Base-by-base conservation (phyloP, 139 green algal species). In the Raphidocelis subcapitata region DNA sequence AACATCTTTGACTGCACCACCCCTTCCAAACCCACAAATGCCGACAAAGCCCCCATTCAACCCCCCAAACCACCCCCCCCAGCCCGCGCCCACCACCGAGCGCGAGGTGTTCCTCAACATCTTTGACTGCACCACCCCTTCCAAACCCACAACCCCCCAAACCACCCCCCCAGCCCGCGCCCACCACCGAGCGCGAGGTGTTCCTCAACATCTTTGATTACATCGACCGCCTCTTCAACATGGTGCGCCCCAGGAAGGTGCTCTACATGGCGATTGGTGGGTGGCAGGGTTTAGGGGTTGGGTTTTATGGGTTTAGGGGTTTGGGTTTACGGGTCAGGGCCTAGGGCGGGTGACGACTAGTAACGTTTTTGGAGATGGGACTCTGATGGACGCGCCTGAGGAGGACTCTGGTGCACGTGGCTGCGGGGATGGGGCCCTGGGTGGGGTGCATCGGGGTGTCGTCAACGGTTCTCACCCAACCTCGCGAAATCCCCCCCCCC, bases 1-100 rank as follows among this genome's bases (percentile, higher is more conserved):
- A 85, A 85, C 77, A 99, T 99, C 67, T 99, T 99, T 85, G 96
- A 97, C 72, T 99, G 99, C 90, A 99, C 99, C 70, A 96, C 99
- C 85, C 89, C n/a, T n/a, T n/a, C n/a, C n/a, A n/a, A n/a, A n/a
- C n/a, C n/a, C n/a, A n/a, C n/a, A n/a, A n/a, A 62, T n/a, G 10
- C 12, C 26, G n/a, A 15, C 31, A 21, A 10, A n/a, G 26, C 46
- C 32, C 23, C n/a, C 29, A 57, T 67, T 63, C 81, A 92, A 84
- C 85, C n/a, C n/a, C n/a, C n/a, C n/a, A n/a, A n/a, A n/a, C n/a
- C n/a, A n/a, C n/a, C n/a, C 28, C 29, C 70, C 59, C 63, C 82
- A 92, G 86, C 85, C 92, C 26, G 80, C 94, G 0, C 94, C 94
- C 54, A 97, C 89, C 51, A 98, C 94, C 33, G 90, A 97, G 87